These are phyloP conservation scores for Aspergillus nomiae DNA, from an alignment of 2,329 filamentous ascomycete species.

Conservation along the genomic window DNA sequence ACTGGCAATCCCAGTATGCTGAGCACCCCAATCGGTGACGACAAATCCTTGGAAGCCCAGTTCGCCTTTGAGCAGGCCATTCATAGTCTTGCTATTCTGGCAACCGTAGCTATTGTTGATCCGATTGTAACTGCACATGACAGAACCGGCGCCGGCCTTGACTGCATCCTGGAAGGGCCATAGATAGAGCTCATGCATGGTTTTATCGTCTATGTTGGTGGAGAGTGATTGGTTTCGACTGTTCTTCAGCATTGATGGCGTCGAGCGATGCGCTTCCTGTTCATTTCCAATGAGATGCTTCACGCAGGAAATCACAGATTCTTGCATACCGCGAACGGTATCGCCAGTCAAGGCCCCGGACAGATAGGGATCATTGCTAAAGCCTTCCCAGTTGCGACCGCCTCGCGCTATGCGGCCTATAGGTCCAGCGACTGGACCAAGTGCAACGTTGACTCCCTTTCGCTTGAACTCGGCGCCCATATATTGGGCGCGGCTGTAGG, in stretches of 20 bases:
- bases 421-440: slow-evolving; percentile 46
- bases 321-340: not conserved
- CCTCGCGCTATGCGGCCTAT: slow-evolving; percentile 44
- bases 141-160: slow-evolving; percentile 57
- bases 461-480: slow-evolving; percentile 31
- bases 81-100: slow-evolving; percentile 53
- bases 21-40: slow-evolving; percentile 76
- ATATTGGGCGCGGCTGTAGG: not conserved
- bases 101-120: slow-evolving; percentile 58
- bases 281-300: slow-evolving; percentile 51
- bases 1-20: slow-evolving; percentile 66
- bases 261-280: slow-evolving; percentile 50
- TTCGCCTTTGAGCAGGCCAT: slow-evolving; percentile 69
- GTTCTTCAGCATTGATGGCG: slow-evolving; percentile 34
- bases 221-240: slow-evolving; percentile 50
- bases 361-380: slow-evolving; percentile 17
- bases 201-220: slow-evolving; percentile 66
- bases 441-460: slow-evolving; percentile 45
- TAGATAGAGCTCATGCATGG: slow-evolving; percentile 65
- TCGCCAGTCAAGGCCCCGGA: not conserved
- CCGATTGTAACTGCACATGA: slow-evolving; percentile 58
- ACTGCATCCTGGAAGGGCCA: slow-evolving; percentile 68
- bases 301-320: not conserved
- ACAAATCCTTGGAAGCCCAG: slow-evolving; percentile 80
- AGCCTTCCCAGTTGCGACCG: slow-evolving; percentile 51